These are phyloP conservation scores for Ganoderma boninense DNA, from an alignment of 1,284 basidiomycete species.

Conservation along the genomic window DNA sequence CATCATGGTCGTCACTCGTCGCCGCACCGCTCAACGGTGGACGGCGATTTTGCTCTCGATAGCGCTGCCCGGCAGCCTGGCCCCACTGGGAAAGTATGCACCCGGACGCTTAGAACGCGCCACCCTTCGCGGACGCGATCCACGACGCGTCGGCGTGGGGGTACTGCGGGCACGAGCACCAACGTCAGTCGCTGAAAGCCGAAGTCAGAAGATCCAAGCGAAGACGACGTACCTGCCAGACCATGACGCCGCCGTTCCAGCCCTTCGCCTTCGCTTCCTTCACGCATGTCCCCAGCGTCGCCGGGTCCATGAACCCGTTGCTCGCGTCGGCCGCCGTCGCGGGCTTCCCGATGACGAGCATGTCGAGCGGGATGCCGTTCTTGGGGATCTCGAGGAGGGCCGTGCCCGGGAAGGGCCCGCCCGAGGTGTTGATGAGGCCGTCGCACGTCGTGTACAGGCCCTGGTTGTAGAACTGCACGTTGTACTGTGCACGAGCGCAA, in stretches of 20 bases:
- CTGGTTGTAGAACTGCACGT: conserved; percentile 67
- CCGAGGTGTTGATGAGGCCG: conserved; percentile 53
- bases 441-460: conserved; percentile 55
- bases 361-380: conserved; percentile 56
- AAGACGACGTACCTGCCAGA: conserved; percentile 18
- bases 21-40: background rate
- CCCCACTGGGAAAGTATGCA: too few relatives aligned
- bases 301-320: conserved; percentile 60
- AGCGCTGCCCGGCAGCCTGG: background rate
- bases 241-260: conserved; percentile 55
- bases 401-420: conserved; percentile 33
- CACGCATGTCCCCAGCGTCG: conserved; percentile 62
- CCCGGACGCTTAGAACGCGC: conserved; percentile 13
- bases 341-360: conserved; percentile 70
- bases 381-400: conserved; percentile 66
- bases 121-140: conserved; percentile 26
- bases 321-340: conserved; percentile 51
- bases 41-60: background rate
- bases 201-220: background rate
- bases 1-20: background rate
- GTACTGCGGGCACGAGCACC: conserved; percentile 14
- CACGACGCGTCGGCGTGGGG: conserved; percentile 28
- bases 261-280: conserved; percentile 59
- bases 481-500: conserved; percentile 60
- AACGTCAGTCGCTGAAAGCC: background rate